phyloP scores from a whole-genome alignment of 73 alveolate species.

The Paramecium biaurelia region DNA sequence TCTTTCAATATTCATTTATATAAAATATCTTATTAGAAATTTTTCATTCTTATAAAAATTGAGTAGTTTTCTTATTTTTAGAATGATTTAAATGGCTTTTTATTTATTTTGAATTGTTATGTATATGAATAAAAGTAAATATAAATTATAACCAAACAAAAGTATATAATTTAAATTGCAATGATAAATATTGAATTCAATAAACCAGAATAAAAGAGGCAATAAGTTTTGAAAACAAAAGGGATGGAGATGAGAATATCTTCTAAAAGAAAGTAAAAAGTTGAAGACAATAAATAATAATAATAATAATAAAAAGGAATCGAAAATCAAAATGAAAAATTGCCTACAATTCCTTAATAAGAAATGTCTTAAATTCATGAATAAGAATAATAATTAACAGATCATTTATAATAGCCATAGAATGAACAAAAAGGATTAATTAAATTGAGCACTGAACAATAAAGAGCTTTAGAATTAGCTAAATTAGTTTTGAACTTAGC shows the following conservation, averaged over 20 bases:
- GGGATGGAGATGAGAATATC: not conserved
- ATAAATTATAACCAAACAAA: not conserved
- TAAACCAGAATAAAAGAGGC: not conserved
- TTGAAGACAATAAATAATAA: not conserved
- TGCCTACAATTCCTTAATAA: not conserved
- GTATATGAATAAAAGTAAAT: not conserved
- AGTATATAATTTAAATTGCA: not conserved
- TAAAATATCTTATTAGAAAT: too few relatives aligned
- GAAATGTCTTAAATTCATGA: not conserved
- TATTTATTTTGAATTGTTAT: not conserved
- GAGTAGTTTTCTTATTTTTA: not conserved
- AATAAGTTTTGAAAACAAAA: not conserved
- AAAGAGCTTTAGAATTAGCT: not conserved
- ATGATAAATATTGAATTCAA: conserved; percentile 30
- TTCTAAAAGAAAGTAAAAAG: not conserved
- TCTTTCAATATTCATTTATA: too few relatives aligned
- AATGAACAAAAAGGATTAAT: not conserved
- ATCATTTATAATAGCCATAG: not conserved
- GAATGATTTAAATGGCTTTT: not conserved
- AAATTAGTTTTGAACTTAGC: not conserved
- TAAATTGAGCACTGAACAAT: not conserved
- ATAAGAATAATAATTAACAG: not conserved
- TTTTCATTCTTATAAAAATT: not conserved
- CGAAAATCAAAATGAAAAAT: not conserved
- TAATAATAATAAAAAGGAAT: not conserved